Evolutionary conservation across 305 asterid species (phyloP).

Genomic region (Ilex paraguariensis): DNA sequence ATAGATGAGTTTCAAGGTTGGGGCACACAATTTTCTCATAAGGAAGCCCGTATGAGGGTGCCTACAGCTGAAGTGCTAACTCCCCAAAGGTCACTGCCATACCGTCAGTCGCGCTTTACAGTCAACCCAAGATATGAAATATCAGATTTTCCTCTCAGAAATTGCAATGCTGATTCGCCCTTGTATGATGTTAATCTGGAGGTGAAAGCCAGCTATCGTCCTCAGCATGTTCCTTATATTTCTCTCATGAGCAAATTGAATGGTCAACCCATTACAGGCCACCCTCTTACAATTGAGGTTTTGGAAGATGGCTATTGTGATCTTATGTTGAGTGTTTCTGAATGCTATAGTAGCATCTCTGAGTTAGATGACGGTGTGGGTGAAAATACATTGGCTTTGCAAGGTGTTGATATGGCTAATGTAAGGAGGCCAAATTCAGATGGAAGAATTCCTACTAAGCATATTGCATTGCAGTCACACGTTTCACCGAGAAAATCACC

Average conservation of each 20-base stretch:
- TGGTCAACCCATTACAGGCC: constrained; percentile 68
- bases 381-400: constrained; percentile 14
- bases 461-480: constrained; percentile 12
- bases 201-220: constrained; percentile 50
- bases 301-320: constrained; percentile 54
- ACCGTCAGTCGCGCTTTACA: constrained; percentile 64
- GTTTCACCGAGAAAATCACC: constrained; percentile 20
- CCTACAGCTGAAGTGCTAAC: constrained; percentile 20
- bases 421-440: constrained; percentile 22
- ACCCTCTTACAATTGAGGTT: constrained; percentile 59
- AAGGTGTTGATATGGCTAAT: constrained; percentile 14
- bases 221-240: constrained; percentile 55
- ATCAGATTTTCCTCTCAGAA: constrained; percentile 50
- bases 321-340: constrained; percentile 24
- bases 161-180: constrained; percentile 34
- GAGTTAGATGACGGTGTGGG: constrained; percentile 31
- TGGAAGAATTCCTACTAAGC: constrained; percentile 25
- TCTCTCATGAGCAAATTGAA: constrained; percentile 54
- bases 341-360: constrained; percentile 23
- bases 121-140: constrained; percentile 75
- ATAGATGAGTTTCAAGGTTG: constrained; percentile 42
- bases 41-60: constrained; percentile 25
- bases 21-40: constrained; percentile 40
- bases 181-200: constrained; percentile 56
- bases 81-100: constrained; percentile 58